Evolutionary conservation across 2,329 filamentous ascomycete species (phyloP).

Genomic region (Aureobasidium sp.): DNA sequence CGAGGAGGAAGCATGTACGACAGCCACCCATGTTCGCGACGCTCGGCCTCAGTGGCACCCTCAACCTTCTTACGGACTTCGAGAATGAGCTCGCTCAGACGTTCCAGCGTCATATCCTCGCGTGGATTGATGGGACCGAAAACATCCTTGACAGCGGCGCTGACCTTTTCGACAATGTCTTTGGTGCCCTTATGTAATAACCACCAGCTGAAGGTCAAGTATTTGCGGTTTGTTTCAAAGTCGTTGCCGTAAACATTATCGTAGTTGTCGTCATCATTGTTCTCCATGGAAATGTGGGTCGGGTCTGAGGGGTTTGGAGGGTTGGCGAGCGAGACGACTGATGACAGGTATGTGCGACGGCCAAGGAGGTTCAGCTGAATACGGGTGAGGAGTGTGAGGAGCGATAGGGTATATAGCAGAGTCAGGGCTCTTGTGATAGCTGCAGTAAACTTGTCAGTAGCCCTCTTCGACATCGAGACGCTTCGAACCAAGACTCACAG

Average conservation of each 20-base stretch:
- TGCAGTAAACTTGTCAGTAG: constrained; percentile 32
- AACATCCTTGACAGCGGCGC: constrained; percentile 77
- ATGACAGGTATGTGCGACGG: constrained; percentile 89
- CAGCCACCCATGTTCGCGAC: constrained; percentile 67
- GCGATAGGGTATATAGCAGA: constrained; percentile 79
- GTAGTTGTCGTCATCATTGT: constrained; percentile 81
- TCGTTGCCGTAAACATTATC: constrained; percentile 84
- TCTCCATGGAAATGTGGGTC: constrained; percentile 79
- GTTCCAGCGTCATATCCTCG: constrained; percentile 76
- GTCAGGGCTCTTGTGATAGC: constrained; percentile 89
- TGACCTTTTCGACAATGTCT: constrained; percentile 72
- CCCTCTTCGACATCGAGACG: neutral
- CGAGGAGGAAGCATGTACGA: constrained; percentile 72
- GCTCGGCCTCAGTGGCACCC: constrained; percentile 59
- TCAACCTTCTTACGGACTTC: constrained; percentile 82
- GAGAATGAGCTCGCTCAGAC: constrained; percentile 71
- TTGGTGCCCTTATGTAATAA: constrained; percentile 85
- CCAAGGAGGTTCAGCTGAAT: constrained; percentile 97
- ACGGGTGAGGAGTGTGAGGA: constrained; percentile 85
- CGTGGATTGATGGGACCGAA: constrained; percentile 85
- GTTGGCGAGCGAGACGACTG: constrained; percentile 83
- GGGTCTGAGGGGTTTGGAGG: constrained; percentile 55
- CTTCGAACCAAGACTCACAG: constrained; percentile 50
- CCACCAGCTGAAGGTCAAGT: constrained; percentile 98
- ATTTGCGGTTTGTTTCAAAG: constrained; percentile 91